Conservation (phyloP, 495 filamentous ascomycete species). For the Chlorociboria aeruginascens region DNA sequence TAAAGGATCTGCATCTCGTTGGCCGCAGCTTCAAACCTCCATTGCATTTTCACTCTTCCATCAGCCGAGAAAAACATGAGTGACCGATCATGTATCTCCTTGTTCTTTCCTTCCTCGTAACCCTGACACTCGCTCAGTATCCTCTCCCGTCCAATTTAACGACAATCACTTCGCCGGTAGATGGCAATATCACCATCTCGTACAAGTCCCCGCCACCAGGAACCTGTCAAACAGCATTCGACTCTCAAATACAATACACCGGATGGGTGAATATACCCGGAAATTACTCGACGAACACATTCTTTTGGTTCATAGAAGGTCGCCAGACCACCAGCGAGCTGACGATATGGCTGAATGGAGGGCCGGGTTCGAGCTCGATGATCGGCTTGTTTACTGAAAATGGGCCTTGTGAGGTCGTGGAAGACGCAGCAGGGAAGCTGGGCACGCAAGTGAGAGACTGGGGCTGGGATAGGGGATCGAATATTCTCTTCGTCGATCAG, state of each 20-base stretch:
- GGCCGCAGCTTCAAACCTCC: neutral
- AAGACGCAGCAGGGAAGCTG: conserved; percentile 39
- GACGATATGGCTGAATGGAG: conserved; percentile 61
- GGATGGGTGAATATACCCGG: conserved; percentile 36
- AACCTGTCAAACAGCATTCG: conserved; percentile 41
- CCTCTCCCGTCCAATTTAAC: conserved; percentile 28
- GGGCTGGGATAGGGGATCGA: conserved; percentile 61
- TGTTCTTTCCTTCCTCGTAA: conserved; percentile 5
- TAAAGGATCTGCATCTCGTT: neutral
- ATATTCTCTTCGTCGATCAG: conserved; percentile 66
- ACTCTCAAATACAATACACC: conserved; percentile 40
- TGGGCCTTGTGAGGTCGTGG: conserved; percentile 31
- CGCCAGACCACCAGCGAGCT: conserved; percentile 47
- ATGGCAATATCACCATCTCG: conserved; percentile 45
- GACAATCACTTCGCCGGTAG: conserved; percentile 41
- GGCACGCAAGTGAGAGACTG: conserved; percentile 31
- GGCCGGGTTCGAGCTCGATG: conserved; percentile 50
- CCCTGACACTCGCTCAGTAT: conserved; percentile 17
- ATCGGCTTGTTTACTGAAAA: conserved; percentile 57
- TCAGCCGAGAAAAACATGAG: conserved; percentile 12
- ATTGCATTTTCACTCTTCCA: neutral
- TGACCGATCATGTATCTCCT: conserved; percentile 16
- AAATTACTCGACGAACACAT: conserved; percentile 58
- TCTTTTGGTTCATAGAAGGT: conserved; percentile 68
- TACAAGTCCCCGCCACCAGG: conserved; percentile 45